Base-by-base conservation (phyloP, 2,329 filamentous ascomycete species). In the Colletotrichum liaoningense region DNA sequence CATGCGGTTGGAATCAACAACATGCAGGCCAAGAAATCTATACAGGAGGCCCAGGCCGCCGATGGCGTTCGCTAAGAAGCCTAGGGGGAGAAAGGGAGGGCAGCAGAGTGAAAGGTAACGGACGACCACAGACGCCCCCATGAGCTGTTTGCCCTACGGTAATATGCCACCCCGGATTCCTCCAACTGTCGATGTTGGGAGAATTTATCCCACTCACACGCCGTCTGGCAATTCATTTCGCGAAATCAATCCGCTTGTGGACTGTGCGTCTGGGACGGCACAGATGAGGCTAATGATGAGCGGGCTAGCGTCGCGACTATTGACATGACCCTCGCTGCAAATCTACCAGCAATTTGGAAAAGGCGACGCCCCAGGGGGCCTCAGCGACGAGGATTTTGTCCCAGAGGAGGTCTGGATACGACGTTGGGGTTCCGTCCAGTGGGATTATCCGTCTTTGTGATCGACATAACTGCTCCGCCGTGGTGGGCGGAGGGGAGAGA, bases 21-120 rank as follows among this genome's bases (percentile, higher is more conserved):
- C 26, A 60, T 73, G 67, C 69, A 69, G 24, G 70, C 70, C 70
- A 73, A 70, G 70, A 56, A 30, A n/a, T 35, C 16, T 73, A 67
- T 62, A 56, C 70, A 65, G 30, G 55, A 70, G 55, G 60, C 55
- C 55, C 59, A 52, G 59, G 70, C 70, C 58, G 64, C 57, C 64
- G 63, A 54, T 72, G 69, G 69, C 69, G 57, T 63, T 63, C 63
- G 49, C 49, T 33, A 26, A 11, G 24, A 19, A 26, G 24, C 24
- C 49, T 52, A 22, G 35, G 19, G 56, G 59, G 33, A 57, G n/a
- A 60, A 42, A 33, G 33, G 46, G 35, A 2, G 16, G 16, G 33
- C 30, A 35, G 33, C 26, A 5, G 11, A n/a, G 35, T 35, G 33
- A n/a, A 46, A 7, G 56, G 22, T 33, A 60, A 46, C 35, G 6